Evolutionary conservation across 202 grass and related monocot species (phyloP), one percentile per base, ranked within the genome.

Genomic region (Brachypodium distachyon): DNA sequence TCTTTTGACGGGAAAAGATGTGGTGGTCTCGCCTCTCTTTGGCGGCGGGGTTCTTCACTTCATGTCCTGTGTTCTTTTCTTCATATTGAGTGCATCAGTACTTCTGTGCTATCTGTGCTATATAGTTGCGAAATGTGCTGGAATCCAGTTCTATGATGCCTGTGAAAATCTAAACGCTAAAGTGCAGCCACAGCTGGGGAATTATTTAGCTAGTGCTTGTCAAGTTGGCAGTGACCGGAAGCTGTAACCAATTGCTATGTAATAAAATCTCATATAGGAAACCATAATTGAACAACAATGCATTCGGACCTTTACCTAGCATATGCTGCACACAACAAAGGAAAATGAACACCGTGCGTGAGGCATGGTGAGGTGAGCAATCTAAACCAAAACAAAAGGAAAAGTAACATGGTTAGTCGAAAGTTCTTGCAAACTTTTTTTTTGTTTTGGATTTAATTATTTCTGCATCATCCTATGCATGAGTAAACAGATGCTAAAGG

Each of bases 401-500:
- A 61, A 46, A 27, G 28, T 4, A 53, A 43, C 22, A 39, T 63
- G 16, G 7, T 22, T 23, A 65, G 3, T 37, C 57, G n/a, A 56
- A 56, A 55, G 1, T 55, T 68, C 34, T 13, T 29, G 46, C 3
- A 6, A 53, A 74, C 0, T 21, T 53, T 1, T 73, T 38, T 7
- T 68, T 19, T 9, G 9, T 52, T 61, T n/a, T n/a, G n/a, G n/a
- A 12, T 25, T 6, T 28, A 32, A n/a, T 54, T 50, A 22, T 52
- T 75, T 60, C 51, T 25, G 33, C 14, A 61, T 8, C 14, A 58
- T 81, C 9, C 6, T 73, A 73, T 59, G 47, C 13, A 47, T 64
- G 62, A 76, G 26, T 76, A 71, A 76, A 19, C 83, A 99, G 91
- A 89, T 99, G 87, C 54, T 95, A 43, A 99, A 93, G 81, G 85